These are phyloP conservation scores for Smallanthus sonchifolius DNA, from an alignment of 129 eudicot species.

Conservation along the genomic window DNA sequence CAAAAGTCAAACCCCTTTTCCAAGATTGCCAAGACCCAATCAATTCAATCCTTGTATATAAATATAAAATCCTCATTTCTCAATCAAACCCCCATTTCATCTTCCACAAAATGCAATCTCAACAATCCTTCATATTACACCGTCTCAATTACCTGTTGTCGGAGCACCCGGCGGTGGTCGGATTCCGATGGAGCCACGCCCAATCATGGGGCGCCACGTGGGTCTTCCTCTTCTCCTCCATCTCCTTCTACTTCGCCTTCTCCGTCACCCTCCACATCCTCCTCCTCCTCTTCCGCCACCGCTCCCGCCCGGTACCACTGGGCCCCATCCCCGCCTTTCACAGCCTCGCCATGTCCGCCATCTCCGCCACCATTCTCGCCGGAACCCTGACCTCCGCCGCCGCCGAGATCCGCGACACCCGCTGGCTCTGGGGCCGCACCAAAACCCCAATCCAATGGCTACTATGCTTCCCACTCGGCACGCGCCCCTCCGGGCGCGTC, in stretches of 20 bases:
- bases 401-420: slow-evolving; percentile 57
- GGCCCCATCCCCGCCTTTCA: slow-evolving; percentile 64
- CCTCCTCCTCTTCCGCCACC: slow-evolving; percentile 44
- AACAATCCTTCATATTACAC: neutral
- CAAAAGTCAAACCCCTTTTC: slow-evolving; percentile 26
- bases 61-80: neutral
- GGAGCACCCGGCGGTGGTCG: slow-evolving; percentile 40
- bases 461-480: slow-evolving; percentile 69
- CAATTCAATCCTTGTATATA: neutral
- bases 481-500: slow-evolving; percentile 72
- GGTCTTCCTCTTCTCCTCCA: slow-evolving; percentile 50
- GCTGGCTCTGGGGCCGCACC: slow-evolving; percentile 66
- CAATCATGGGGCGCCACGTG: slow-evolving; percentile 65
- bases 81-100: neutral
- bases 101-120: slow-evolving; percentile 7
- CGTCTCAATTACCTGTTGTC: slow-evolving; percentile 21
- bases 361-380: slow-evolving; percentile 41
- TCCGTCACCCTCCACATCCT: slow-evolving; percentile 47
- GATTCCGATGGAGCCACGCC: slow-evolving; percentile 56
- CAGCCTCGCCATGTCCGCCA: slow-evolving; percentile 47
- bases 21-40: slow-evolving; percentile 19
- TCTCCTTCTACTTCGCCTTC: slow-evolving; percentile 31
- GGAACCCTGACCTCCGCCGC: slow-evolving; percentile 44
- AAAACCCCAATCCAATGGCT: slow-evolving; percentile 72
- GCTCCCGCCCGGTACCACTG: slow-evolving; percentile 44